These are phyloP conservation scores for Neonectria sp. DNA, from an alignment of 2,329 filamentous ascomycete genomes.

Conservation along the genomic window DNA sequence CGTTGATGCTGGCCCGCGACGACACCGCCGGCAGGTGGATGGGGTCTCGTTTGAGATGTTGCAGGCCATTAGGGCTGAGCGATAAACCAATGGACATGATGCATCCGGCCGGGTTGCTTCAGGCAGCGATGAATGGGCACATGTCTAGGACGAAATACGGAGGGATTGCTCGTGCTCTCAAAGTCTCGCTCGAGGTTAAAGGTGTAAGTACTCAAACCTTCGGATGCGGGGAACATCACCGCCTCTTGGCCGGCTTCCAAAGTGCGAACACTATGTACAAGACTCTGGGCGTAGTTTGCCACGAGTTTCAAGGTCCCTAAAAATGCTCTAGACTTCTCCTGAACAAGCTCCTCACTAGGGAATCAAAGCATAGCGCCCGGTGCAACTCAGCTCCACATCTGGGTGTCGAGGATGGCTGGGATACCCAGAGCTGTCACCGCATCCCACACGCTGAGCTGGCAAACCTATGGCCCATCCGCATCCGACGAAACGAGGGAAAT, in stretches of 20 bases:
- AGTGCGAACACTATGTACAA: not conserved
- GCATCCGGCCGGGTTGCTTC: not conserved
- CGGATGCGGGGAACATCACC: not conserved
- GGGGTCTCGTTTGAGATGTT: not conserved
- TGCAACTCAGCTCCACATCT: constrained; percentile 11
- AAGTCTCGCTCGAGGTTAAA: not conserved
- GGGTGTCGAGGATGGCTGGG: constrained; percentile 19
- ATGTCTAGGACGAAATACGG: not conserved
- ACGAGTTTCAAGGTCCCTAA: not conserved
- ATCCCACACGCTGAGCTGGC: not conserved
- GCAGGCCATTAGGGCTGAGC: not conserved
- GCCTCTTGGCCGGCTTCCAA: not conserved
- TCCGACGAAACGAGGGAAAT: not conserved
- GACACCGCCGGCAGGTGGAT: not conserved
- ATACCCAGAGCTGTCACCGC: constrained; percentile 24
- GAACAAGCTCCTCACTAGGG: constrained; percentile 9
- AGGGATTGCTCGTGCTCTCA: not conserved
- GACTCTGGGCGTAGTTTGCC: not conserved
- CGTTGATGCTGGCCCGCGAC: not conserved
- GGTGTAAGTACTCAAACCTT: not conserved
- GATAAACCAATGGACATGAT: not conserved
- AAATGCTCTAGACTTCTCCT: not conserved
- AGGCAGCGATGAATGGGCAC: not conserved
- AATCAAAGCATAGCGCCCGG: constrained; percentile 5
- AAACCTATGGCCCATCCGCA: constrained; percentile 29